These are phyloP conservation scores for Stephania yunnanensis DNA, from an alignment of 164 flowering plant genomes.

Conservation along the genomic window DNA sequence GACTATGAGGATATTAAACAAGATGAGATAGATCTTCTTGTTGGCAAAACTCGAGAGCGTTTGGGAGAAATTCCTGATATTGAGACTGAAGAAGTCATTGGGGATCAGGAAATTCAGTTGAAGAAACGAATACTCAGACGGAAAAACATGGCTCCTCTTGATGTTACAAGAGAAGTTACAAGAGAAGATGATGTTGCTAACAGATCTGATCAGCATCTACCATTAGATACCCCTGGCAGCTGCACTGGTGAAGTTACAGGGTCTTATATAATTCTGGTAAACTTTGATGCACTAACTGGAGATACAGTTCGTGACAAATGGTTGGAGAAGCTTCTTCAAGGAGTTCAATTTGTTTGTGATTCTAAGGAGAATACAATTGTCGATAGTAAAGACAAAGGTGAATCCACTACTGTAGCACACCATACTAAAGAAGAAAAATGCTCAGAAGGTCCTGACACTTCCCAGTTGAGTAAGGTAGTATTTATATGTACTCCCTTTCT, in stretches of 20 bases:
- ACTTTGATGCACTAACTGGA: constrained; percentile 57
- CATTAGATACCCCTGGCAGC: constrained; percentile 78
- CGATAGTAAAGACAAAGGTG: constrained; percentile 33
- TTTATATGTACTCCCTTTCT: neutral
- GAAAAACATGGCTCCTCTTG: constrained; percentile 58
- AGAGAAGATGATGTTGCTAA: constrained; percentile 50
- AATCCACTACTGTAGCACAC: constrained; percentile 11
- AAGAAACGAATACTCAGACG: constrained; percentile 49
- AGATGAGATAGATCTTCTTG: constrained; percentile 85
- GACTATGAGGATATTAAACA: constrained; percentile 83
- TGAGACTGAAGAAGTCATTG: constrained; percentile 45
- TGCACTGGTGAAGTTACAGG: constrained; percentile 44
- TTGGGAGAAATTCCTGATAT: constrained; percentile 80
- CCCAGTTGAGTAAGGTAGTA: constrained; percentile 35
- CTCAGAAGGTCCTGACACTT: constrained; percentile 20
- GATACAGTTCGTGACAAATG: constrained; percentile 74
- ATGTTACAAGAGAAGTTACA: constrained; percentile 67
- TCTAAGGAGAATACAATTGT: constrained; percentile 21
- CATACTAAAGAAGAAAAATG: constrained; percentile 14
- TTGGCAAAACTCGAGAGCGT: constrained; percentile 62
- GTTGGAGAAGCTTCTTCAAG: constrained; percentile 72
- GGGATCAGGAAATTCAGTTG: constrained; percentile 44
- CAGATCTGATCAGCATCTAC: constrained; percentile 36
- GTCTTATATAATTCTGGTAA: constrained; percentile 39
- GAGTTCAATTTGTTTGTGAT: constrained; percentile 42